A percentile compares a stretch with the other conserved stretches of the same genome.
Evolutionary conservation across 2,329 filamentous ascomycete genomes (phyloP).

Genomic region (Teratosphaeria viscida): DNA sequence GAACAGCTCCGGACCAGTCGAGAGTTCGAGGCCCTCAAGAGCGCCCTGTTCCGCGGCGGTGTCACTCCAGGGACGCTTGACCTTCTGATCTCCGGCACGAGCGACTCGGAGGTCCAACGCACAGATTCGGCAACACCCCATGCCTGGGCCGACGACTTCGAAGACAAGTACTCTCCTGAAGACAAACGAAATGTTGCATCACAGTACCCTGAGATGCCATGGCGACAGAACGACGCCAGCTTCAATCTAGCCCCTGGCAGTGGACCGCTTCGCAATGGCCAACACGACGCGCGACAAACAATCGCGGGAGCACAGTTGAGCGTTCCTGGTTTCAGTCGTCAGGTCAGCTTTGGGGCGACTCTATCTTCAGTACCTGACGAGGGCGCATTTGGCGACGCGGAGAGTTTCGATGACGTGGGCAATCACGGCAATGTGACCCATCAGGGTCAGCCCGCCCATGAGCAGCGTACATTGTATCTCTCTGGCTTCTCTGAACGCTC

Average conservation of each 20-base stretch:
- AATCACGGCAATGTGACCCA: background rate
- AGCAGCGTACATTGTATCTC: slow-evolving; percentile 49
- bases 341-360: slow-evolving; percentile 10
- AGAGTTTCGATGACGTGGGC: slow-evolving; percentile 7
- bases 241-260: slow-evolving; percentile 8
- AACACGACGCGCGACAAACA: background rate
- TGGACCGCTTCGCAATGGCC: slow-evolving; percentile 5
- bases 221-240: slow-evolving; percentile 3
- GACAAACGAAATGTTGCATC: background rate
- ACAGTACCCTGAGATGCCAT: slow-evolving; percentile 3
- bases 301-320: background rate
- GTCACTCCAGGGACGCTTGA: slow-evolving; percentile 40
- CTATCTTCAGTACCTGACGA: slow-evolving; percentile 13
- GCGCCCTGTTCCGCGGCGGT: slow-evolving; percentile 41
- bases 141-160: slow-evolving; percentile 16
- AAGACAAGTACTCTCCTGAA: slow-evolving; percentile 2
- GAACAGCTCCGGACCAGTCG: slow-evolving; percentile 31
- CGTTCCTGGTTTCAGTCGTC: slow-evolving; percentile 7
- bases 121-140: slow-evolving; percentile 11
- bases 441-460: slow-evolving; percentile 1
- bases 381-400: slow-evolving; percentile 11
- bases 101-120: slow-evolving; percentile 2
- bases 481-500: slow-evolving; percentile 50
- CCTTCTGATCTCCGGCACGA: slow-evolving; percentile 31
- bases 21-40: slow-evolving; percentile 44